phyloP scores from a whole-genome alignment of 495 filamentous ascomycete species.

The Penicillium waksmanii region DNA sequence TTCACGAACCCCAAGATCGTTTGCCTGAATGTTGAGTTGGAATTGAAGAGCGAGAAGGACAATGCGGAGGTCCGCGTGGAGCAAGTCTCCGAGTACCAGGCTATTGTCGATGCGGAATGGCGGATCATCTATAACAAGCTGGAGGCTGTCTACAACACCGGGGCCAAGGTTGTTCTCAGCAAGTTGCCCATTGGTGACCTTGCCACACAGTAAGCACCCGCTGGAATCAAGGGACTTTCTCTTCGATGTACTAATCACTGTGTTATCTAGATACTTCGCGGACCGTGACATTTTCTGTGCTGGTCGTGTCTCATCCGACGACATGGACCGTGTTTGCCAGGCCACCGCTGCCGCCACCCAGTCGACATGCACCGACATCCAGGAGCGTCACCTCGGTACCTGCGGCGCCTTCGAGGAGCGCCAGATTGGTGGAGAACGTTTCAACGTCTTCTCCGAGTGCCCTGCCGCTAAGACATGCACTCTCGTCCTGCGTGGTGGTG shows the following conservation, averaged over 20 bases:
- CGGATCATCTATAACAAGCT: conserved; percentile 99
- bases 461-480: conserved; percentile 96
- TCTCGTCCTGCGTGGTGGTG: conserved; percentile 89
- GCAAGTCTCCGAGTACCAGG: conserved; percentile 98
- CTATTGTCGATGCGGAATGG: conserved; percentile 99
- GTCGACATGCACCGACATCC: conserved; percentile 96
- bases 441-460: conserved; percentile 97
- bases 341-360: conserved; percentile 91
- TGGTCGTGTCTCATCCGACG: conserved; percentile 87
- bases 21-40: conserved; percentile 95
- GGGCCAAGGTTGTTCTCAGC: conserved; percentile 94
- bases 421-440: conserved; percentile 95
- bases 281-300: conserved; percentile 99
- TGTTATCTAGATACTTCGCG: conserved; percentile 75
- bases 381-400: conserved; percentile 83
- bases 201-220: conserved; percentile 77
- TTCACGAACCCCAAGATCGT: conserved; percentile 94
- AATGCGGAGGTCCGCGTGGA: conserved; percentile 98
- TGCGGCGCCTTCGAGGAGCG: conserved; percentile 92
- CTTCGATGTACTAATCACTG: conserved; percentile 9
- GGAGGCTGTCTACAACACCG: conserved; percentile 88
- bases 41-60: conserved; percentile 98
- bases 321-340: conserved; percentile 94
- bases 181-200: conserved; percentile 98
- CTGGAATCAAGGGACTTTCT: not conserved